phyloP scores from a whole-genome alignment of 2,329 filamentous ascomycete genomes.

The Talaromyces rugulosus region DNA sequence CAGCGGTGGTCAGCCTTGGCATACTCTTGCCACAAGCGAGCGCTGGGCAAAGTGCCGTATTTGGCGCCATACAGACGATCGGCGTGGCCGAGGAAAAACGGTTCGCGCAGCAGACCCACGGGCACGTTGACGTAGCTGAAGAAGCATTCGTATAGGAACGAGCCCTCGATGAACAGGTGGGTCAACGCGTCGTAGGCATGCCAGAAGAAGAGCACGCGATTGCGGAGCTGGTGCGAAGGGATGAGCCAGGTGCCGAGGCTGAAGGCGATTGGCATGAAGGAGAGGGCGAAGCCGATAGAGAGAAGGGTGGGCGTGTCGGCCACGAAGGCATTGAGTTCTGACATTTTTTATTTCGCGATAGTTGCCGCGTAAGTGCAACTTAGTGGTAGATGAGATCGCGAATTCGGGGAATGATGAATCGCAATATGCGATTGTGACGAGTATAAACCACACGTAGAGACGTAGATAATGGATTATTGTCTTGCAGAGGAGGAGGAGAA shows the following conservation, averaged over 20 bases:
- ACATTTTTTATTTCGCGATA: conserved; percentile 4
- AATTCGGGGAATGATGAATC: background rate
- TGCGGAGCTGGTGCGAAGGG: conserved; percentile 50
- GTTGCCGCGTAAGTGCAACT: background rate
- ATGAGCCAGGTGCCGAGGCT: conserved; percentile 55
- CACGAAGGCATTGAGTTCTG: conserved; percentile 26
- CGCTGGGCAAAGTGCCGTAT: conserved; percentile 53
- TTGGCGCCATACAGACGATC: conserved; percentile 56
- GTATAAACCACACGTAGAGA: background rate
- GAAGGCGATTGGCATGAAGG: conserved; percentile 50
- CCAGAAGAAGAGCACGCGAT: conserved; percentile 86
- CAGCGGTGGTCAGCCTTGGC: conserved; percentile 60
- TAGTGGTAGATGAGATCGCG: background rate
- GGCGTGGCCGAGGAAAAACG: conserved; percentile 51
- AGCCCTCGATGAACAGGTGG: conserved; percentile 86
- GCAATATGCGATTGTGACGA: background rate
- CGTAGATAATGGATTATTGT: background rate
- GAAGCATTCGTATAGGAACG: conserved; percentile 92
- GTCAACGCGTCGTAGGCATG: conserved; percentile 89
- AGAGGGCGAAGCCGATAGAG: conserved; percentile 48
- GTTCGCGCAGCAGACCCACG: conserved; percentile 25
- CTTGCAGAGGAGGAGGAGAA: background rate
- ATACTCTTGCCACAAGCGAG: conserved; percentile 62
- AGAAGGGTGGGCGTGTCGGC: conserved; percentile 47
- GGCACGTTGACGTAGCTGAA: conserved; percentile 55